Conservation (phyloP, 441 rosid genomes). For the Brassica balearica region DNA sequence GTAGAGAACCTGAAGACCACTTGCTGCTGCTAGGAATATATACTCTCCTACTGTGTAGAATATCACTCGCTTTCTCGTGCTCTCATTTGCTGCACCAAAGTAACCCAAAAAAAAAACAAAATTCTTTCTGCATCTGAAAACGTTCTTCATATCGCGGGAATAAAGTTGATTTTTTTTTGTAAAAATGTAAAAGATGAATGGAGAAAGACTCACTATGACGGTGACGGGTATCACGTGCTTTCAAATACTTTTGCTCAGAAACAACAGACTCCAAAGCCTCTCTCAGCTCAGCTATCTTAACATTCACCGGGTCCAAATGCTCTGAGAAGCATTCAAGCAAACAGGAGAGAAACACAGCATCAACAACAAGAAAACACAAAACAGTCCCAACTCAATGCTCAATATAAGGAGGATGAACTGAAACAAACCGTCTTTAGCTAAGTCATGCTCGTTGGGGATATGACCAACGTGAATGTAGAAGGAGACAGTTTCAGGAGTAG, state of each 20-base stretch:
- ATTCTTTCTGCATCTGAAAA: background rate
- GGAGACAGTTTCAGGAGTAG: constrained; percentile 89
- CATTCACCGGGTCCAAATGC: constrained; percentile 93
- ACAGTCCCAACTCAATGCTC: background rate
- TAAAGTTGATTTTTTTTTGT: too few relatives aligned
- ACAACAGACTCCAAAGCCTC: constrained; percentile 95
- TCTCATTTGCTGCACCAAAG: constrained; percentile 82
- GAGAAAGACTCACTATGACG: constrained; percentile 68
- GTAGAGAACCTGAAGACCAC: constrained; percentile 79
- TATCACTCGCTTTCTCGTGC: constrained; percentile 85
- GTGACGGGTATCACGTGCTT: constrained; percentile 88
- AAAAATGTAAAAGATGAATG: background rate
- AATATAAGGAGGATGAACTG: background rate
- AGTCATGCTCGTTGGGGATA: too few relatives aligned
- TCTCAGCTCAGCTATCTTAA: constrained; percentile 93
- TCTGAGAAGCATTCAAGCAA: constrained; percentile 52
- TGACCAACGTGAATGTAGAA: constrained; percentile 84
- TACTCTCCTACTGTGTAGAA: constrained; percentile 87
- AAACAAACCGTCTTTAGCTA: too few relatives aligned
- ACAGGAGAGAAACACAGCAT: constrained; percentile 2
- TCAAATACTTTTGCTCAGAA: constrained; percentile 90
- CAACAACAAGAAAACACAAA: constrained; percentile 24
- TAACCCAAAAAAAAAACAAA: background rate
- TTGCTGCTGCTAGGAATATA: constrained; percentile 68
- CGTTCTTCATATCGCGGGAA: background rate